phyloP scores from a whole-genome alignment of 2,329 filamentous ascomycete species.

The Phaeosphaeria sp. region DNA sequence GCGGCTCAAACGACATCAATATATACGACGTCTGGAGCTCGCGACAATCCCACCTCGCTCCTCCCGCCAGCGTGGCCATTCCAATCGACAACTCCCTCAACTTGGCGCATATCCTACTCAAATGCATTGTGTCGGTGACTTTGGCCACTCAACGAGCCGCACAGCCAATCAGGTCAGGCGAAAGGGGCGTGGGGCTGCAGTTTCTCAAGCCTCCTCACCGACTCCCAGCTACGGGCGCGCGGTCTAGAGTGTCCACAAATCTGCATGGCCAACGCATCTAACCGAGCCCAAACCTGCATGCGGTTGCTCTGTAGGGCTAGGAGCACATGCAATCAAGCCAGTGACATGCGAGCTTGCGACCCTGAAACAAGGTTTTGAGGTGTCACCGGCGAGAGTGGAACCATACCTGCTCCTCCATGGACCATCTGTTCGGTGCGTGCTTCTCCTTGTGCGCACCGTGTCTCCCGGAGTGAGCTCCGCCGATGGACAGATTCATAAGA shows the following conservation, averaged over 20 bases:
- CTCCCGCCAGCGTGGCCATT: conserved; percentile 7
- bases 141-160: conserved; percentile 1
- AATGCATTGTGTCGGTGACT: conserved; percentile 33
- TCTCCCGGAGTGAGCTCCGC: neutral
- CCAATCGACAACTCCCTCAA: conserved; percentile 12
- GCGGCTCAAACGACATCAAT: conserved; percentile 31
- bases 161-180: conserved; percentile 25
- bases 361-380: conserved; percentile 29
- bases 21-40: conserved; percentile 18
- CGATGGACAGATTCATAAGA: neutral
- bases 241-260: conserved; percentile 27
- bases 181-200: conserved; percentile 15
- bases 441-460: conserved; percentile 2
- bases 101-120: conserved; percentile 33
- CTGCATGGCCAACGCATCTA: conserved; percentile 45
- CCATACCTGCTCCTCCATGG: neutral
- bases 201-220: conserved; percentile 38
- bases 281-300: conserved; percentile 21
- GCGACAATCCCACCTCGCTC: conserved; percentile 2
- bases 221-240: conserved; percentile 30
- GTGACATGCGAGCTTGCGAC: conserved; percentile 21
- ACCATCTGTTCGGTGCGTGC: conserved; percentile 5
- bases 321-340: conserved; percentile 23
- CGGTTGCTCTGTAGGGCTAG: conserved; percentile 28
- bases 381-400: conserved; percentile 15